Base-by-base conservation (phyloP, 331 rosid species). In the Acacia pycnantha region DNA sequence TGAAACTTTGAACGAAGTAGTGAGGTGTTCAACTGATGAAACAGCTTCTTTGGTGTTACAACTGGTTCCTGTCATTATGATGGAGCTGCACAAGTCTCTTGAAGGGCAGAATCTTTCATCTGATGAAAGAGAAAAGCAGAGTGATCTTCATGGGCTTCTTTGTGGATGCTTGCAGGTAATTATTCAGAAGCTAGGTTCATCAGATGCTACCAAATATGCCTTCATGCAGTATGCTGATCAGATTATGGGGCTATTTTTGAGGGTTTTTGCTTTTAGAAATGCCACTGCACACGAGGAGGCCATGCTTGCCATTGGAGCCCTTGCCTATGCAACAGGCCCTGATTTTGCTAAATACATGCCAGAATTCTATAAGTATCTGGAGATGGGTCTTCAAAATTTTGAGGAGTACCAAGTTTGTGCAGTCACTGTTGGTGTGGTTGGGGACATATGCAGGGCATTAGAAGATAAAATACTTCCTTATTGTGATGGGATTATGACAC, bases 231-330 rank as follows among this genome's bases (percentile, higher is more conserved):
- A 83, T 72, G 90, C 98, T n/a, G 98, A 93, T 87, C 97, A 90
- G 86, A 87, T 93, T 75, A 91, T 93, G 98, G 97, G 85, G 65
- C 91, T 91, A 43, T 92, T 90, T 81, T 73, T 91, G 43, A 89
- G 93, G 88, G 97, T 93, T 58, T 93, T 93, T 92, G 89, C 97
- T 80, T 85, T 83, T 73, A 87, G 94, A 90, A 93, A 90, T 90
- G 98, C 98, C 85, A 89, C 97, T 67, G 98, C 90, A 40, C 98
- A 93, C 26, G 98, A 93, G 82, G 98, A 92, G 81, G 98, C 98
- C 69, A 93, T 93, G 98, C 98, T 93, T 65, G 98, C 98, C 83
- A 91, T 93, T 84, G 98, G 97, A 78, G 90, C 97, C 70, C 95
- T 93, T 83, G 98, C 98, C 77, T 91, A 93, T 78, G 78, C 89